phyloP scores from a whole-genome alignment of 2,329 filamentous ascomycete genomes.

The Colletotrichum endophyticum region DNA sequence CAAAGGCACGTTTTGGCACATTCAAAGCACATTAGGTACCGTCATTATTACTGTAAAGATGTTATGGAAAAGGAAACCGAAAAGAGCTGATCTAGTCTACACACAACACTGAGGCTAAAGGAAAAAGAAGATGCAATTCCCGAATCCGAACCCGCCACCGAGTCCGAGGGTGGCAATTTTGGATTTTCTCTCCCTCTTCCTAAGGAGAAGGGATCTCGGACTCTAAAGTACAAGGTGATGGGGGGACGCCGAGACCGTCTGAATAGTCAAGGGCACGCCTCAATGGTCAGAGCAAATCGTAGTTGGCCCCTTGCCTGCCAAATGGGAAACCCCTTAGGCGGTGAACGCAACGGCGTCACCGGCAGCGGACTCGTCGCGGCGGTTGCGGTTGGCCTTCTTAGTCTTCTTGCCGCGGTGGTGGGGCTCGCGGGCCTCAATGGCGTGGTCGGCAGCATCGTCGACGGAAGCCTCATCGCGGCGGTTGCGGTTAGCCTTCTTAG shows the following conservation, averaged over 20 bases:
- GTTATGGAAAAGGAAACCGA: background rate
- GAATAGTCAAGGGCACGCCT: background rate
- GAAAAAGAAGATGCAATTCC: background rate
- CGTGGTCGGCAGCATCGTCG: background rate
- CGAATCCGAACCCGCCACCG: background rate
- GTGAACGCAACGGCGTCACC: slow-evolving; percentile 2
- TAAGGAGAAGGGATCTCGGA: background rate
- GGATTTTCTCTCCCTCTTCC: background rate
- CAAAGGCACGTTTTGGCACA: background rate
- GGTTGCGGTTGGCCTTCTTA: background rate
- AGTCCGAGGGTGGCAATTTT: background rate
- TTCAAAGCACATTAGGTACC: slow-evolving; percentile 1
- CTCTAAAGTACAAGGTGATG: background rate
- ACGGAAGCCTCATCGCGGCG: background rate
- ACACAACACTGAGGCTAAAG: background rate
- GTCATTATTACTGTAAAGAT: slow-evolving; percentile 15
- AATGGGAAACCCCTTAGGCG: background rate
- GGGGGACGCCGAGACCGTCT: background rate
- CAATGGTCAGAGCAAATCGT: background rate
- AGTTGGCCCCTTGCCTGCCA: slow-evolving; percentile 5
- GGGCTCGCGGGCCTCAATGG: slow-evolving; percentile 22
- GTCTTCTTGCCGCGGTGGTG: slow-evolving; percentile 21
- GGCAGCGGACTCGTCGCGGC: background rate
- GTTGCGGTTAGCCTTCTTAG: slow-evolving; percentile 15
- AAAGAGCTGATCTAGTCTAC: slow-evolving; percentile 14